Percentiles rank a stretch among this genome's conserved stretches.
Conservation (phyloP, 1,139 yeast species). For the Yamadazyma triangularis region DNA sequence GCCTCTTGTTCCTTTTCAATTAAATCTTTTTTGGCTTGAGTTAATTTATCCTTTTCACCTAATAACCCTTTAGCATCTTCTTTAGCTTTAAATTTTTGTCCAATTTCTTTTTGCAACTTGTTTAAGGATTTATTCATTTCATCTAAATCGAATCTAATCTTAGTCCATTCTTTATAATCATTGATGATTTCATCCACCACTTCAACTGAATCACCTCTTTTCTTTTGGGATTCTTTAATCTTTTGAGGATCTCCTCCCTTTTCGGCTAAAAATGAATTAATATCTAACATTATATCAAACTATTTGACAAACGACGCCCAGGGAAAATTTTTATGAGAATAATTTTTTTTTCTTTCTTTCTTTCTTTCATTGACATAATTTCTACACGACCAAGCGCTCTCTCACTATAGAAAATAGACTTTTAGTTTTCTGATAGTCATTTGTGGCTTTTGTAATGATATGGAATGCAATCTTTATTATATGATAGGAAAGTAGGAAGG, state of each 20-base stretch:
- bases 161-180: conserved; percentile 91
- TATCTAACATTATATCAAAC: conserved; percentile 67
- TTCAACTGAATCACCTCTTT: conserved; percentile 93
- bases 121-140: conserved; percentile 83
- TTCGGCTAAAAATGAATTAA: conserved; percentile 84
- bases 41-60: conserved; percentile 72
- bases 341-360: too few relatives aligned
- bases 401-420: too few relatives aligned
- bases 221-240: conserved; percentile 83
- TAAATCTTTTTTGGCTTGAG: conserved; percentile 63
- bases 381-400: too few relatives aligned
- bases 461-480: conserved; percentile 35
- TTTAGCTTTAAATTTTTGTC: conserved; percentile 86
- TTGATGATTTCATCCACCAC: conserved; percentile 90
- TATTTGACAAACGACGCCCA: background rate
- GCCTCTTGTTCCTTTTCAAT: conserved; percentile 71
- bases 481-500: conserved; percentile 28
- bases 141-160: conserved; percentile 87
- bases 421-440: too few relatives aligned
- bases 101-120: conserved; percentile 88
- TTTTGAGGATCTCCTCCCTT: conserved; percentile 94
- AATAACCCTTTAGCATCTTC: conserved; percentile 87
- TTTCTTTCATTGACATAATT: too few relatives aligned
- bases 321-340: background rate
- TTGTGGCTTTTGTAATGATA: too few relatives aligned